Conservation (phyloP, 345 rosid species). For the Acer negundo region DNA sequence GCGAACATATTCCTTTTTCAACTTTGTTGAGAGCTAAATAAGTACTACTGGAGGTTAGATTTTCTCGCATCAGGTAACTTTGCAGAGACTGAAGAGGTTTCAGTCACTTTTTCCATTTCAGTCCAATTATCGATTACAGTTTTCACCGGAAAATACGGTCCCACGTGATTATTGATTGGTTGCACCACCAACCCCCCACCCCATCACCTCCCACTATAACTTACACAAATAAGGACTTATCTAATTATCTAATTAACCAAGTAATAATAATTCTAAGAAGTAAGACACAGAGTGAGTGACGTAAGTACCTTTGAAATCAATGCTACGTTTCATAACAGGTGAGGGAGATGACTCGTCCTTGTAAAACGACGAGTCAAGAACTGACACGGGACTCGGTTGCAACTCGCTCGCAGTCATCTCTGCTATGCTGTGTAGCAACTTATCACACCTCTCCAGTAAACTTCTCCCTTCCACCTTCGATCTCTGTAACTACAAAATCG, state of each 20-base stretch:
- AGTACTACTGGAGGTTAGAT: background rate
- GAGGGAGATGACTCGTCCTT: slow-evolving; percentile 85
- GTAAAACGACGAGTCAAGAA: slow-evolving; percentile 82
- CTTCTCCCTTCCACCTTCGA: slow-evolving; percentile 61
- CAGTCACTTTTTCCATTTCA: slow-evolving; percentile 4
- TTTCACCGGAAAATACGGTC: too few species aligned
- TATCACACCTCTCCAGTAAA: slow-evolving; percentile 83
- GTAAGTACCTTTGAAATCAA: slow-evolving; percentile 65
- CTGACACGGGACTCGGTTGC: slow-evolving; percentile 97
- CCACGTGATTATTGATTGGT: too few species aligned
- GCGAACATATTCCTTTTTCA: slow-evolving; percentile 22
- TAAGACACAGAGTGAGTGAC: too few species aligned
- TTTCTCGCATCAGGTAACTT: slow-evolving; percentile 21
- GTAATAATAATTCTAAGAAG: too few species aligned
- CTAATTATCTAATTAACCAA: too few species aligned
- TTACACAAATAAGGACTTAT: too few species aligned
- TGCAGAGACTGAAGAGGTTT: background rate
- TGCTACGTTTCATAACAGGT: slow-evolving; percentile 78
- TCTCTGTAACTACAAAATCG: slow-evolving; percentile 34
- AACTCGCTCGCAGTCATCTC: slow-evolving; percentile 73
- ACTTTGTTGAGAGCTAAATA: background rate
- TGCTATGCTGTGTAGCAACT: slow-evolving; percentile 85
- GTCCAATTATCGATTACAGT: too few species aligned
- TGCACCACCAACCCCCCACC: too few species aligned
- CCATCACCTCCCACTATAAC: too few species aligned